A percentile compares a stretch with the other conserved stretches of the same genome.
Conservation (phyloP, 306 rosid species). For the Trifolium subterraneum region DNA sequence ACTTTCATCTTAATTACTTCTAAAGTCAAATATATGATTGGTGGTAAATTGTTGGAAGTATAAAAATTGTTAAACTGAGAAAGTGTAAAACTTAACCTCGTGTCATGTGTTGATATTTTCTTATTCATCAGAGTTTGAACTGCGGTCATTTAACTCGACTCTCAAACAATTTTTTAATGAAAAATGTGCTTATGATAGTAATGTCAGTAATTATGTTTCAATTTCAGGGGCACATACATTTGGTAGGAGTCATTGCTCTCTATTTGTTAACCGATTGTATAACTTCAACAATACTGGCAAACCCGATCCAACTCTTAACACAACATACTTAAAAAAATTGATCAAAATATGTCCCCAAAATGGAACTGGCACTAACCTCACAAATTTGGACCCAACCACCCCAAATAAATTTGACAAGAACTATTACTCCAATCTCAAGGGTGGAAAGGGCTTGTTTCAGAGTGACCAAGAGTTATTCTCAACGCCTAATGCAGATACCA, state of each 20-base stretch:
- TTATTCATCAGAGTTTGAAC: no score
- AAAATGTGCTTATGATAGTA: not conserved
- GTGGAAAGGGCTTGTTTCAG: constrained; percentile 23
- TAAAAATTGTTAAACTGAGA: no score
- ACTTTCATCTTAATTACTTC: no score
- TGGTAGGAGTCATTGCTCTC: constrained; percentile 39
- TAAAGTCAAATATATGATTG: no score
- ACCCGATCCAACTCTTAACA: constrained; percentile 46
- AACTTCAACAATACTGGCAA: constrained; percentile 29
- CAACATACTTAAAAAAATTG: constrained; percentile 19
- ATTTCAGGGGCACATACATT: constrained; percentile 51
- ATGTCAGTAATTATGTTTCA: not conserved
- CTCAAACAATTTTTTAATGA: no score
- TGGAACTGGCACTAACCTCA: constrained; percentile 13
- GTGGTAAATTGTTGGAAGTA: no score
- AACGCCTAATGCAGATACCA: constrained; percentile 38
- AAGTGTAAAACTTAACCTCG: no score
- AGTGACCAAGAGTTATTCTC: constrained; percentile 51
- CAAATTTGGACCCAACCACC: constrained; percentile 37
- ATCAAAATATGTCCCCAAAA: constrained; percentile 22
- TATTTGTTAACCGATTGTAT: constrained; percentile 16
- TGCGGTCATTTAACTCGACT: no score
- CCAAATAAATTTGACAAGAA: constrained; percentile 37
- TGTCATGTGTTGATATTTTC: no score
- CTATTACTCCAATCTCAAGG: constrained; percentile 37